Evolutionary conservation across 208 protist species (phyloP).

Genomic region (Crithidia brevicula): DNA sequence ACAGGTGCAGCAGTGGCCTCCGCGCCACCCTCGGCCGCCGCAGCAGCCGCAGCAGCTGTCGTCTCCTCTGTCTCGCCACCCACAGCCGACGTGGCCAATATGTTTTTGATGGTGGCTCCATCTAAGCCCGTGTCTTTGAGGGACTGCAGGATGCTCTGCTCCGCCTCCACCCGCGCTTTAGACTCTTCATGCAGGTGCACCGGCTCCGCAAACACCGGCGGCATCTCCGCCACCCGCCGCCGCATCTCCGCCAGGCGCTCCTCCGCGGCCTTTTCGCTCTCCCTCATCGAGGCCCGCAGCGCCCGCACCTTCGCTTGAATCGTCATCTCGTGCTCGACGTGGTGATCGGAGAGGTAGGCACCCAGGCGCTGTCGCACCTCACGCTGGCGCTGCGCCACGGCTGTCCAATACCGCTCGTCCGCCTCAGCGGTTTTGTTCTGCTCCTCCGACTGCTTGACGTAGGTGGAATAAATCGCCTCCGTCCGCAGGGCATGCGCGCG

Average conservation of each 20-base stretch:
- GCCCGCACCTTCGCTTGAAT: constrained; percentile 67
- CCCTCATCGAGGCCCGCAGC: constrained; percentile 52
- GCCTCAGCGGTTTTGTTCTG: constrained; percentile 26
- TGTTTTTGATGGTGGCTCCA: constrained; percentile 54
- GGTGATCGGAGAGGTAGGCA: constrained; percentile 58
- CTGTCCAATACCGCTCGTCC: constrained; percentile 33
- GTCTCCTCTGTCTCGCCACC: no score
- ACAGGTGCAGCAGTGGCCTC: no score
- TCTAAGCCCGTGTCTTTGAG: constrained; percentile 72
- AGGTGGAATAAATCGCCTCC: constrained; percentile 65
- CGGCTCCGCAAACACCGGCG: constrained; percentile 85
- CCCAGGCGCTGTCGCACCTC: constrained; percentile 68
- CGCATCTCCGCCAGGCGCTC: constrained; percentile 73
- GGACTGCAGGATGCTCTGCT: constrained; percentile 72
- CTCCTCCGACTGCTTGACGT: constrained; percentile 44
- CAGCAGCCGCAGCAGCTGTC: background rate
- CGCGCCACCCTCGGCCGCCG: background rate
- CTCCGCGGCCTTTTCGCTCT: constrained; percentile 52
- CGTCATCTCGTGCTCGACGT: constrained; percentile 48
- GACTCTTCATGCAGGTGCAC: constrained; percentile 66
- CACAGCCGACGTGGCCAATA: constrained; percentile 33
- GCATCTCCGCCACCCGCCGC: constrained; percentile 70
- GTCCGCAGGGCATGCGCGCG: constrained; percentile 81
- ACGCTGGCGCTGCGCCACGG: constrained; percentile 41
- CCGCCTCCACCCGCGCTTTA: constrained; percentile 60